Conservation (phyloP, 345 rosid species). For the Alliaria petiolata region DNA sequence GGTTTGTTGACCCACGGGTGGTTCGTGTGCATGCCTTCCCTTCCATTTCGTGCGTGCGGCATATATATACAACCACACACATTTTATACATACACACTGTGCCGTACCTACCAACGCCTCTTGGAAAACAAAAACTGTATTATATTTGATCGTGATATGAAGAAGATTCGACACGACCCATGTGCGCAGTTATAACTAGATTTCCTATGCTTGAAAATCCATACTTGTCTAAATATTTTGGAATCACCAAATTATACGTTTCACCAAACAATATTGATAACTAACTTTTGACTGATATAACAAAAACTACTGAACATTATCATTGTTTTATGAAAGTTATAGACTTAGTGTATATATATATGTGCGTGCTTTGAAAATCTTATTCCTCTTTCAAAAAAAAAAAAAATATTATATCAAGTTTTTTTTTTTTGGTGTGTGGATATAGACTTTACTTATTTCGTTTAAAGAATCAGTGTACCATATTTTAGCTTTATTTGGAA, state of each 20-base stretch:
- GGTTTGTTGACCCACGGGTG: slow-evolving; percentile 26
- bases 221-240: background rate
- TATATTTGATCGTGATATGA: slow-evolving; percentile 8
- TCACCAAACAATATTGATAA: background rate
- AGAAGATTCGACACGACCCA: slow-evolving; percentile 1
- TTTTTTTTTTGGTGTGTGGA: background rate
- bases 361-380: background rate
- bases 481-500: slow-evolving; percentile 22
- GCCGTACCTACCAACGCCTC: slow-evolving; percentile 28
- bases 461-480: slow-evolving; percentile 3
- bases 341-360: background rate
- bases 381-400: no score
- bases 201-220: slow-evolving; percentile 8
- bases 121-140: background rate
- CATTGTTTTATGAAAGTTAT: background rate
- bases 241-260: background rate
- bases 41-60: slow-evolving; percentile 16
- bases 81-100: background rate
- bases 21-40: slow-evolving; percentile 5
- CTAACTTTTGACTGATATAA: no score
- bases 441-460: background rate
- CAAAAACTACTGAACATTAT: background rate
- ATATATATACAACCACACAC: slow-evolving; percentile 1
- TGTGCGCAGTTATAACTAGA: slow-evolving; percentile 18
- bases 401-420: background rate